phyloP scores from a whole-genome alignment of 805 yeast genomes.

The Candida khao-thaluensis region DNA sequence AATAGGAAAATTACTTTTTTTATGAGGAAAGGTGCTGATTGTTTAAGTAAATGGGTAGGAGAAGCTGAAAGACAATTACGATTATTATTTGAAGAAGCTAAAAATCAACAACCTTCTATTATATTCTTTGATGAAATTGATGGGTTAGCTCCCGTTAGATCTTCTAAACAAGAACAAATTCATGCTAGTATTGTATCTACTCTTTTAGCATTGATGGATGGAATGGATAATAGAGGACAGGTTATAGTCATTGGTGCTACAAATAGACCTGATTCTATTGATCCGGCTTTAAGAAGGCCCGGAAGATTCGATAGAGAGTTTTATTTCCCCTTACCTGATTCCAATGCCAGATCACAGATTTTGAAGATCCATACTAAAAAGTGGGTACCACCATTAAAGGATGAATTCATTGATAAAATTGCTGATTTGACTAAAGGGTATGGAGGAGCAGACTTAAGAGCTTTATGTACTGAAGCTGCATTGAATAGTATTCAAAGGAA shows the following conservation, averaged over 20 bases:
- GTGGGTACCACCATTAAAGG: constrained; percentile 76
- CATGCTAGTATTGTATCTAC: constrained; percentile 98
- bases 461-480: constrained; percentile 95
- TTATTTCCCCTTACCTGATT: constrained; percentile 90
- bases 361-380: constrained; percentile 81
- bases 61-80: constrained; percentile 96
- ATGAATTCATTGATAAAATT: constrained; percentile 58
- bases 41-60: constrained; percentile 97
- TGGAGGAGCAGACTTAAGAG: constrained; percentile 96
- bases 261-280: constrained; percentile 96
- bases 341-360: constrained; percentile 74
- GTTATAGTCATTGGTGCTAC: constrained; percentile 98
- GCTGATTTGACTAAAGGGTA: constrained; percentile 89
- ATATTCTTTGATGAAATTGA: constrained; percentile 98
- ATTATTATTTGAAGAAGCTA: constrained; percentile 90
- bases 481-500: constrained; percentile 85
- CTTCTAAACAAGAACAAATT: constrained; percentile 96
- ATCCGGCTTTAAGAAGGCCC: constrained; percentile 95
- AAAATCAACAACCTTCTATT: constrained; percentile 91
- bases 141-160: constrained; percentile 96
- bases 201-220: constrained; percentile 93
- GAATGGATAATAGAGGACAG: constrained; percentile 98
- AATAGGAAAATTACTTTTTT: constrained; percentile 88
- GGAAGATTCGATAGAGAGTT: constrained; percentile 97
- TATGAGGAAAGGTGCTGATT: constrained; percentile 98